A percentile compares a stretch with the other conserved stretches of the same genome.
Evolutionary conservation across 1,139 yeast genomes (phyloP).

Genomic region (Pichia sp.): DNA sequence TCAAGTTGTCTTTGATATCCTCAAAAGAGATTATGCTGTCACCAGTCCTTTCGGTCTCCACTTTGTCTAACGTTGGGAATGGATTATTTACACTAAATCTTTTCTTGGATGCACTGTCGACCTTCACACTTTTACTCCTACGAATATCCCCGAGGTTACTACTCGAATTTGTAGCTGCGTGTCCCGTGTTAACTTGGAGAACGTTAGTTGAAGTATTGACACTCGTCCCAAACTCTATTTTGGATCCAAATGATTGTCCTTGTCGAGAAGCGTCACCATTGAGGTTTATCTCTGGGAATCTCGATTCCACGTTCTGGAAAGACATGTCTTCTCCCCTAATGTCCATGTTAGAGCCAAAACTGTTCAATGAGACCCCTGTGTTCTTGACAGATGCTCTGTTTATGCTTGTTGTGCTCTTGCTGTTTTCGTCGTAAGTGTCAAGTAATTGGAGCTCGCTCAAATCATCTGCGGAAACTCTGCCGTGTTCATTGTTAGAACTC

Average conservation of each 20-base stretch:
- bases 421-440: slow-evolving; percentile 3
- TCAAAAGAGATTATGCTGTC: slow-evolving; percentile 19
- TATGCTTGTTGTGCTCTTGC: background rate
- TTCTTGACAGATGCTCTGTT: background rate
- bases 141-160: background rate
- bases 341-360: background rate
- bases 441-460: slow-evolving; percentile 1
- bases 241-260: background rate
- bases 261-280: background rate
- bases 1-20: slow-evolving; percentile 16
- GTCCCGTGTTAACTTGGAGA: background rate
- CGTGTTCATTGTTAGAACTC: background rate
- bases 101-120: background rate
- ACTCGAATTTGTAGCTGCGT: background rate
- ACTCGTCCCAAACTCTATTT: background rate
- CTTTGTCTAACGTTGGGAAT: slow-evolving; percentile 21
- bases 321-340: slow-evolving; percentile 1
- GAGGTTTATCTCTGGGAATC: slow-evolving; percentile 27
- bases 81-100: slow-evolving; percentile 29
- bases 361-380: background rate
- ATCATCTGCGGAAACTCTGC: background rate
- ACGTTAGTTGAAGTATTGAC: background rate
- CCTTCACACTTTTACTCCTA: slow-evolving; percentile 9
- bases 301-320: slow-evolving; percentile 22
- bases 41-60: slow-evolving; percentile 18